A percentile compares a stretch with the other conserved stretches of the same genome.
Evolutionary conservation across 495 filamentous ascomycete genomes (phyloP).

Genomic region (Hyphodiscus hymeniophilus): DNA sequence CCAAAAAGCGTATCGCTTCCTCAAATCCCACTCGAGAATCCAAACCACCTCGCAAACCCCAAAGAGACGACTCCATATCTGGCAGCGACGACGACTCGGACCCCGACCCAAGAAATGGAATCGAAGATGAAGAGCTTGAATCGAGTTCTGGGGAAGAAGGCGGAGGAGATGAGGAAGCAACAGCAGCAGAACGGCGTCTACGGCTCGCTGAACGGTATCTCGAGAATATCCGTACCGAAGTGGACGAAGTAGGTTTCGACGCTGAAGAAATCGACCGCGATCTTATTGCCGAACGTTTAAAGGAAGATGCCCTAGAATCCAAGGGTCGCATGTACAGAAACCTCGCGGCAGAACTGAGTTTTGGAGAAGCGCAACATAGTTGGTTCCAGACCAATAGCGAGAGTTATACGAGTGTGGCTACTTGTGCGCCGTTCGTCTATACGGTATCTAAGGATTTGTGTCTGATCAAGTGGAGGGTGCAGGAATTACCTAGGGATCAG

Average conservation of each 20-base stretch:
- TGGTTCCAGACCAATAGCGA: constrained; percentile 70
- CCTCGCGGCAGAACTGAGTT: constrained; percentile 61
- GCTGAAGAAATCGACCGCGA: constrained; percentile 88
- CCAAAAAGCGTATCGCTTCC: constrained; percentile 35
- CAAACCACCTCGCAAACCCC: constrained; percentile 33
- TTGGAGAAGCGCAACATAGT: constrained; percentile 51
- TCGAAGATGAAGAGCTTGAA: constrained; percentile 30
- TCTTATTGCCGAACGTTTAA: constrained; percentile 78
- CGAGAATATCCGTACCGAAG: constrained; percentile 78
- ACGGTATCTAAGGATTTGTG: constrained; percentile 78
- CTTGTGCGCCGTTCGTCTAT: constrained; percentile 71
- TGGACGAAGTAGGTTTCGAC: constrained; percentile 78
- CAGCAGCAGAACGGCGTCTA: constrained; percentile 76
- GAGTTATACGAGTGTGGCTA: constrained; percentile 70
- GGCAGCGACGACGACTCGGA: constrained; percentile 73
- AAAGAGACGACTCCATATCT: constrained; percentile 63
- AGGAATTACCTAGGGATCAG: constrained; percentile 45
- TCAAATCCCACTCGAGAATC: constrained; percentile 18
- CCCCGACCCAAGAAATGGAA: constrained; percentile 21
- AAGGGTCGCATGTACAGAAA: constrained; percentile 83
- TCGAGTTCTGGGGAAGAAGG: constrained; percentile 39
- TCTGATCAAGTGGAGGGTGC: constrained; percentile 81
- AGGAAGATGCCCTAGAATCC: constrained; percentile 87
- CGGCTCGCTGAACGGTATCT: constrained; percentile 90
- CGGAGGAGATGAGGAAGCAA: constrained; percentile 52